Percentiles rank a stretch among this genome's conserved stretches.
Conservation (phyloP, 345 rosid species). For the Salix caprea region DNA sequence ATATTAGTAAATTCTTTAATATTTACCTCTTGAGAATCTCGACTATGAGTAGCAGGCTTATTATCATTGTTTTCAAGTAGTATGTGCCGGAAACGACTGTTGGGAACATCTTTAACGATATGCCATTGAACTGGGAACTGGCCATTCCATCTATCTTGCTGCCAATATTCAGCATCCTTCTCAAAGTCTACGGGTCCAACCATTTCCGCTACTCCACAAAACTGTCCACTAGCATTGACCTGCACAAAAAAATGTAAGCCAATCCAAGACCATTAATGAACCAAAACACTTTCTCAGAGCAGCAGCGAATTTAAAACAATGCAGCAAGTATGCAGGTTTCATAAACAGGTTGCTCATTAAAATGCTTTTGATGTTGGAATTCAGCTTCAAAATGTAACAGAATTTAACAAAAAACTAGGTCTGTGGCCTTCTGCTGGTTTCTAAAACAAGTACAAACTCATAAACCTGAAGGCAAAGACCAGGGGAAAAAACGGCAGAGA, state of each 20-base stretch:
- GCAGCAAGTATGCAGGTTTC: background rate
- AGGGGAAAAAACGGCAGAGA: background rate
- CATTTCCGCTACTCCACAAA: slow-evolving; percentile 78
- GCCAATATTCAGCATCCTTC: slow-evolving; percentile 65
- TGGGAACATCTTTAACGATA: slow-evolving; percentile 68
- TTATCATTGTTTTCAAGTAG: slow-evolving; percentile 65
- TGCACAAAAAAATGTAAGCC: slow-evolving; percentile 17
- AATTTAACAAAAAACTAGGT: background rate
- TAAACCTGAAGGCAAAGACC: background rate
- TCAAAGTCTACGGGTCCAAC: slow-evolving; percentile 67
- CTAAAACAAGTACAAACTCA: background rate
- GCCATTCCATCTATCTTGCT: slow-evolving; percentile 77
- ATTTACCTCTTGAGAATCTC: slow-evolving; percentile 71
- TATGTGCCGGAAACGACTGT: slow-evolving; percentile 58
- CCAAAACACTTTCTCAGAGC: background rate
- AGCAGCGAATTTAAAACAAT: background rate
- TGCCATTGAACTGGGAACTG: slow-evolving; percentile 78
- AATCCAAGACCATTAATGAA: background rate
- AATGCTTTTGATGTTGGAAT: background rate
- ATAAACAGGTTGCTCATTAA: background rate
- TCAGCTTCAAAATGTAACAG: background rate
- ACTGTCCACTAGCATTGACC: slow-evolving; percentile 82
- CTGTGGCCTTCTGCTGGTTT: background rate
- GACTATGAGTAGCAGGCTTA: slow-evolving; percentile 75
- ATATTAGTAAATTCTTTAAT: background rate